Evolutionary conservation across 208 protist species (phyloP).

Genomic region (Trypanosoma theileri): DNA sequence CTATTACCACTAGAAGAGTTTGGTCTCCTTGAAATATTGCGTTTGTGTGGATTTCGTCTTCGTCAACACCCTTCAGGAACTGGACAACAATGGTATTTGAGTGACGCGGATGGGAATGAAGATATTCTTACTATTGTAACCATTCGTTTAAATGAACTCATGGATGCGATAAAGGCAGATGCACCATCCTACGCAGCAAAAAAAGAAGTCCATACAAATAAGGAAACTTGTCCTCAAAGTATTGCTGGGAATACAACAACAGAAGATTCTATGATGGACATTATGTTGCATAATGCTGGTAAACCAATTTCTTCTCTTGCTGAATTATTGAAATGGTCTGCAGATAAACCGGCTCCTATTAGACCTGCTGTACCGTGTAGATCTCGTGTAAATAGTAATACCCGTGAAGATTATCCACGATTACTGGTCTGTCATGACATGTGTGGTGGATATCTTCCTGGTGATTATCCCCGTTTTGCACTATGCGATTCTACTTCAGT

Average conservation of each 20-base stretch:
- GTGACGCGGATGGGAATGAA: conserved; percentile 50
- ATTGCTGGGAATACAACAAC: not conserved
- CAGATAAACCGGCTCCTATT: not conserved
- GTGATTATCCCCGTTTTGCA: conserved; percentile 42
- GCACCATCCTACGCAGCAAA: conserved; percentile 8
- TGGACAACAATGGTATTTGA: conserved; percentile 59
- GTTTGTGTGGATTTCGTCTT: conserved; percentile 61
- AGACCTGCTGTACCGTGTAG: conserved; percentile 23
- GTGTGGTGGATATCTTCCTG: conserved; percentile 55
- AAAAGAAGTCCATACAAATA: not conserved
- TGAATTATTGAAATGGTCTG: conserved; percentile 18
- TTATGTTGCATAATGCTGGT: conserved; percentile 20
- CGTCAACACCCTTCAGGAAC: conserved; percentile 36
- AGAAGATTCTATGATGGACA: conserved; percentile 13
- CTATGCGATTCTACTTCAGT: conserved; percentile 8
- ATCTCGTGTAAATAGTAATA: not conserved
- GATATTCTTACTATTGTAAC: conserved; percentile 48
- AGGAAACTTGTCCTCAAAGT: not conserved
- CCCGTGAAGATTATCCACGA: conserved; percentile 1
- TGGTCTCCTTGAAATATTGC: conserved; percentile 55
- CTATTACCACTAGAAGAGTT: conserved; percentile 62
- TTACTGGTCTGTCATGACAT: conserved; percentile 87
- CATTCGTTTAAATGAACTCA: conserved; percentile 38
- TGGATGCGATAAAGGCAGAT: conserved; percentile 18
- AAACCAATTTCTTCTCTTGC: conserved; percentile 17